These are phyloP conservation scores for Trichoderma koningiopsis DNA, from an alignment of 2,329 filamentous ascomycete species.

Conservation along the genomic window DNA sequence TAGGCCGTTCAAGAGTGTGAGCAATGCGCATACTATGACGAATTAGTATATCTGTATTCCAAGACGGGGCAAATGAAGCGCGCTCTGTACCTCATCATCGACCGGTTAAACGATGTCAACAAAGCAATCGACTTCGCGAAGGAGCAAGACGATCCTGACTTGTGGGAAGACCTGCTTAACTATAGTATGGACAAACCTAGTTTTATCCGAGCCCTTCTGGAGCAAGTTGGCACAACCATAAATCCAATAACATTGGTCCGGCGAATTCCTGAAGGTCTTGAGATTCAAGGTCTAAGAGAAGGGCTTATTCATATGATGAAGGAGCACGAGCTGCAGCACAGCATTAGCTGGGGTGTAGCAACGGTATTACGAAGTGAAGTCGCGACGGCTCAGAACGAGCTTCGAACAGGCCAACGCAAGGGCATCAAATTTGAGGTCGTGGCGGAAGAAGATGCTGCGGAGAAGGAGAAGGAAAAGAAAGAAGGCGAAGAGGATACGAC, in stretches of 20 bases:
- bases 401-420: constrained; percentile 77
- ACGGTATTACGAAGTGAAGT: constrained; percentile 87
- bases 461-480: constrained; percentile 29
- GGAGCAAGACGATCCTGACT: constrained; percentile 84
- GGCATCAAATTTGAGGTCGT: constrained; percentile 86
- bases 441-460: constrained; percentile 33
- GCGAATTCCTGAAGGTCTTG: constrained; percentile 87
- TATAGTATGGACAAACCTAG: constrained; percentile 97
- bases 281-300: constrained; percentile 87
- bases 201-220: constrained; percentile 88
- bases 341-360: constrained; percentile 87
- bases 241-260: constrained; percentile 88
- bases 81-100: constrained; percentile 89
- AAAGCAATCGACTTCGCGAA: constrained; percentile 95
- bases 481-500: constrained; percentile 37
- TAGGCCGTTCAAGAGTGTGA: constrained; percentile 78
- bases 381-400: constrained; percentile 74
- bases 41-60: constrained; percentile 93
- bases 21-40: constrained; percentile 75
- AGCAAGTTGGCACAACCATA: constrained; percentile 92
- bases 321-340: constrained; percentile 93
- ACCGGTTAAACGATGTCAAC: constrained; percentile 85
- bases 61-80: constrained; percentile 94
- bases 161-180: constrained; percentile 92
- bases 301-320: constrained; percentile 89